Base-by-base conservation (phyloP, 345 rosid genomes). In the Mangifera indica region DNA sequence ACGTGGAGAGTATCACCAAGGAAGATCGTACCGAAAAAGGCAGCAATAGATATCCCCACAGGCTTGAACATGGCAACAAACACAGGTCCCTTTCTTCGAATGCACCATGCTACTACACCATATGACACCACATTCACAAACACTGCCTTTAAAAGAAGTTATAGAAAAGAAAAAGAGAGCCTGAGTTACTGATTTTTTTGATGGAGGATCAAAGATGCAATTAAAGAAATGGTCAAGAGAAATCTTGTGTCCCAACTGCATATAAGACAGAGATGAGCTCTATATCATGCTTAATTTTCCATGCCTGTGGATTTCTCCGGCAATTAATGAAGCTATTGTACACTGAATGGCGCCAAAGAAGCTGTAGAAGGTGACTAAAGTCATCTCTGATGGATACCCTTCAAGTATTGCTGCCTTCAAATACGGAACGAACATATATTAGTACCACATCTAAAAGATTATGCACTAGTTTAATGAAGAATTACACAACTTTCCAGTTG, bases 31-130 rank as follows among this genome's bases (percentile, higher is more conserved):
- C 91, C 76, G 59, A 77, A 12, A 1, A 87, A 69, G 45, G 86
- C 88, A 62, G 91, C 88, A 73, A 83, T 68, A 34, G 79, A 86
- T 26, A 84, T 85, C 51, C 88, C 76, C 61, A 86, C 49, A 6
- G 92, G 89, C 69, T 82, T 86, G 81, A 88, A 88, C 80, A 78
- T 81, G 70, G 86, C 88, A 58, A 86, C 89, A 60, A 88, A 88
- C 21, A 84, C 77, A 3, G 92, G 89, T 60, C 92, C 92, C 78
- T 88, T 86, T 53, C 65, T 71, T 10, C 51, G 77, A 62, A 86
- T 78, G 81, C 86, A 81, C 83, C 88, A 85, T 54, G 86, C 69
- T 44, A 45, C 0, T 11, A 79, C 74, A 20, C 32, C 49, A 46
- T 12, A 79, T 24, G 82, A 60, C 57, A 76, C 67, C 81, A 78